These are phyloP conservation scores for Ramalina peruviana DNA, from an alignment of 495 filamentous ascomycete species.

Conservation along the genomic window DNA sequence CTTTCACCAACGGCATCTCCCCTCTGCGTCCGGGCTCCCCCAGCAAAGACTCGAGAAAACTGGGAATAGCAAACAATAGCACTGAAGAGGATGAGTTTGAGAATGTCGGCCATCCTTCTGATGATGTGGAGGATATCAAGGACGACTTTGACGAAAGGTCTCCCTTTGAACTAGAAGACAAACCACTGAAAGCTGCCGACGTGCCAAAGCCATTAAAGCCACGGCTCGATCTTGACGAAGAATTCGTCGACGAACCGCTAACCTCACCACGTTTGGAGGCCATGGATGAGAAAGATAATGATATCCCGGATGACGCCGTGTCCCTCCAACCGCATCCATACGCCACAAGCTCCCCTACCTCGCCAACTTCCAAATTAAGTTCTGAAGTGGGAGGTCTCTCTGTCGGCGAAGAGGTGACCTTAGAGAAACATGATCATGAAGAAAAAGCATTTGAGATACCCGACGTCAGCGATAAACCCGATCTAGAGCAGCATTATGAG, in stretches of 20 bases:
- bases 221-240: slow-evolving; percentile 40
- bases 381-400: slow-evolving; percentile 38
- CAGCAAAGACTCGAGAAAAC: slow-evolving; percentile 35
- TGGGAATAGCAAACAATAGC: slow-evolving; percentile 55
- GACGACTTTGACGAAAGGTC: slow-evolving; percentile 29
- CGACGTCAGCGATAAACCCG: slow-evolving; percentile 2
- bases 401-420: slow-evolving; percentile 32
- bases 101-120: slow-evolving; percentile 62
- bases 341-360: slow-evolving; percentile 24
- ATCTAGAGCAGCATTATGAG: not conserved
- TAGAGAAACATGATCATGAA: slow-evolving; percentile 15
- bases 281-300: slow-evolving; percentile 22
- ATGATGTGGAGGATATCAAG: slow-evolving; percentile 48
- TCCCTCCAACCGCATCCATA: slow-evolving; percentile 6
- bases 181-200: slow-evolving; percentile 5
- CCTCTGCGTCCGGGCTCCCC: slow-evolving; percentile 19
- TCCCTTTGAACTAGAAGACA: slow-evolving; percentile 12
- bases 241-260: slow-evolving; percentile 59
- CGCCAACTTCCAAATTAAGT: slow-evolving; percentile 36
- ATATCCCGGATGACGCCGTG: slow-evolving; percentile 11
- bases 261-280: slow-evolving; percentile 40
- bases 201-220: slow-evolving; percentile 6
- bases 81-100: slow-evolving; percentile 92
- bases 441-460: not conserved
- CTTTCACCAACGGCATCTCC: slow-evolving; percentile 18